Evolutionary conservation across 768 basidiomycete species (phyloP), one percentile per base, ranked within the genome.

Genomic region (Rhodotorula babjevae): DNA sequence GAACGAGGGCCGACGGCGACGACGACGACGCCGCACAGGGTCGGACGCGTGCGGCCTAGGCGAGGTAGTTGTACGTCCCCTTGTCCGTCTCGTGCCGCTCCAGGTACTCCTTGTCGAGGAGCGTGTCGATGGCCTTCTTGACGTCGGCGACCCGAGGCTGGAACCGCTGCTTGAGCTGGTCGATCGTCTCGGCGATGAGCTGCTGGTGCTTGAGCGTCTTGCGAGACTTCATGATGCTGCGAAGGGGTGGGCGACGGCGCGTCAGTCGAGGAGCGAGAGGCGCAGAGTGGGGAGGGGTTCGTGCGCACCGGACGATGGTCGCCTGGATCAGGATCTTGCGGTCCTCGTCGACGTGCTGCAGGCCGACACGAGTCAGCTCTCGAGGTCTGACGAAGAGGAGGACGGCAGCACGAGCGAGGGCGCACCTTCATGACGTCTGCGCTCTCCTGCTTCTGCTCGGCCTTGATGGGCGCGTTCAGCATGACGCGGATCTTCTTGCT

Each of bases 51-150:
- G 12, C 12, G 18, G 44, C 14, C 18, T 52, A 69, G 10, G 68
- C 68, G 47, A 69, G 68, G 68, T 69, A 69, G 55, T 36, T 59
- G 58, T 59, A 57, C 44, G 46, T 36, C 33, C 61, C 71, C 71
- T 67, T 68, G 53, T 18, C n/a, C 0, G 44, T 31, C 44, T 56
- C 73, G 31, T 92, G 89, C 44, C 95, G 89, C 79, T 98, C 94
- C 77, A 99, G 90, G 81, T 97, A 99, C 81, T 99, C 95, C 83
- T 95, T 95, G 83, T 97, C 95, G 61, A 97, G 84, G 29, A 98
- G 83, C 23, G 88, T 88, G 79, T 95, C 93, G 70, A 97, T 95
- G 7, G 92, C 74, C 87, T 95, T 94, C 82, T 98, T 98, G 83
- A 98, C 93, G 79, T 96, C 93, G 5, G 92, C 88, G 64, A 97